phyloP scores from a whole-genome alignment of 192 early-diverging fungal genomes.

The Coemansia sp. region DNA sequence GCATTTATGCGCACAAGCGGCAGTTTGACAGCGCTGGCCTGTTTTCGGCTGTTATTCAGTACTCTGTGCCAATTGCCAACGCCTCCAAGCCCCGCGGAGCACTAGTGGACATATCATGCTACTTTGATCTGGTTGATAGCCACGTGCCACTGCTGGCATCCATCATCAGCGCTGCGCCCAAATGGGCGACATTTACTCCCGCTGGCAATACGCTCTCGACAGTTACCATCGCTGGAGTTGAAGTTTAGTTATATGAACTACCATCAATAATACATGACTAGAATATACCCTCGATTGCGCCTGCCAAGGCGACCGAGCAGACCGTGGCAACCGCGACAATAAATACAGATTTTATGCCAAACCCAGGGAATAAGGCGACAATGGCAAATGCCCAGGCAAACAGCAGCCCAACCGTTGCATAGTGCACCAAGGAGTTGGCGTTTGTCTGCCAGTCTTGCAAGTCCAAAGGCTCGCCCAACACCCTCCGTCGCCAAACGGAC shows the following conservation, averaged over 20 bases:
- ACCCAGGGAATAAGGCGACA: conserved; percentile 41
- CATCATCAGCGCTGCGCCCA: conserved; percentile 29
- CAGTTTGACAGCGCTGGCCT: conserved; percentile 24
- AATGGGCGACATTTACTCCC: conserved; percentile 43
- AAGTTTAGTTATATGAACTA: conserved; percentile 15
- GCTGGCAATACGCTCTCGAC: conserved; percentile 45
- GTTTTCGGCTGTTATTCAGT: conserved; percentile 41
- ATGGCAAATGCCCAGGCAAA: conserved; percentile 41
- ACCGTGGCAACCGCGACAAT: conserved; percentile 31
- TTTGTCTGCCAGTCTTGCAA: conserved; percentile 52
- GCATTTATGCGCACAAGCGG: conserved; percentile 48
- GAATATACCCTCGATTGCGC: conserved; percentile 42
- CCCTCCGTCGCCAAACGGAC: conserved; percentile 47
- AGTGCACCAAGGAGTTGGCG: conserved; percentile 37
- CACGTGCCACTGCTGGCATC: conserved; percentile 45
- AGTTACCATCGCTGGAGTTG: conserved; percentile 35
- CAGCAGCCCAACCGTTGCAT: conserved; percentile 42
- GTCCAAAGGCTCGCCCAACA: conserved; percentile 46
- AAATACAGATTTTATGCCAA: conserved; percentile 31
- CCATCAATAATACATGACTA: not conserved
- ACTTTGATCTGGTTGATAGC: conserved; percentile 47
- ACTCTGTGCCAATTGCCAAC: conserved; percentile 28
- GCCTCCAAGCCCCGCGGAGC: conserved; percentile 18
- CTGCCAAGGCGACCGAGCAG: conserved; percentile 33
- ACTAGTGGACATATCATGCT: conserved; percentile 46